These are phyloP conservation scores for Agapanthus africanus DNA, from an alignment of 106 monocot species.

Conservation along the genomic window DNA sequence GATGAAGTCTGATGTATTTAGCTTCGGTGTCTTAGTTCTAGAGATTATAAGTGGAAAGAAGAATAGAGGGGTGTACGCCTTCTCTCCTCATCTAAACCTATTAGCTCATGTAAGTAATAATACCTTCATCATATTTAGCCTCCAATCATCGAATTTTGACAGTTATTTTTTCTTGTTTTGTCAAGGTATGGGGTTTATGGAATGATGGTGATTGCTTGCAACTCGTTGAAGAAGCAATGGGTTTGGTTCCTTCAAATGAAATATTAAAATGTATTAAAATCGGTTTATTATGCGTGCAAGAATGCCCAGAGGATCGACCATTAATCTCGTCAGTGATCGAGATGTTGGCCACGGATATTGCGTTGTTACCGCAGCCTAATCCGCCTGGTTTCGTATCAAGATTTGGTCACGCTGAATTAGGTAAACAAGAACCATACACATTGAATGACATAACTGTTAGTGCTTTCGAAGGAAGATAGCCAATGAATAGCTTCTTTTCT, in stretches of 20 bases:
- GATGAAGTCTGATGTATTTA: constrained; percentile 26
- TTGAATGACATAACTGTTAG: too few relatives aligned
- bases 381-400: constrained; percentile 2
- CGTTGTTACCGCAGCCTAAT: constrained; percentile 2
- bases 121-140: not conserved
- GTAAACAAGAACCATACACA: too few relatives aligned
- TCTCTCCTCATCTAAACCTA: not conserved
- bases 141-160: not conserved
- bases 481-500: too few relatives aligned
- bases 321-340: constrained; percentile 1
- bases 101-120: constrained; percentile 21
- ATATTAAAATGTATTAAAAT: constrained; percentile 14
- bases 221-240: constrained; percentile 7
- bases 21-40: constrained; percentile 22
- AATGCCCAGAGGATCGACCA: constrained; percentile 10
- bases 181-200: constrained; percentile 18
- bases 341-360: constrained; percentile 7
- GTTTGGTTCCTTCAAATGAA: not conserved
- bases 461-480: too few relatives aligned
- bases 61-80: constrained; percentile 12
- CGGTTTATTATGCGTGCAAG: constrained; percentile 21
- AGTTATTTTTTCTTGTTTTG: not conserved
- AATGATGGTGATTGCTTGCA: constrained; percentile 1
- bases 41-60: constrained; percentile 24
- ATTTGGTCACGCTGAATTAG: too few relatives aligned